Evolutionary conservation across 208 protist genomes (phyloP), one percentile per base, ranked within the genome.

Genomic region (Leptomonas seymouri): DNA sequence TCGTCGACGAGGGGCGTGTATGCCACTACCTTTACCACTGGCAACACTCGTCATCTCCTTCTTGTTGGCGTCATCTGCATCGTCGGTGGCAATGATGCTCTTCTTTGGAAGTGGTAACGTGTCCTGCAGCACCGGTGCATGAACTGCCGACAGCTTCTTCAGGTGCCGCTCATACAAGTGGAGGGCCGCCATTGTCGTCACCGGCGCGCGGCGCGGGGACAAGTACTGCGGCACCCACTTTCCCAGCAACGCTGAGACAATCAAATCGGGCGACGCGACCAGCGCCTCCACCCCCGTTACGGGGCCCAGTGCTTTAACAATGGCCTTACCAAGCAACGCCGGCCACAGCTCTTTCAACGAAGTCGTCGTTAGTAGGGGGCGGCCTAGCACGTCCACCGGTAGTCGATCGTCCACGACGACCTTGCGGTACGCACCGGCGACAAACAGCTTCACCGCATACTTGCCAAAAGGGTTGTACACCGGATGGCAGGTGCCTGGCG

Each of bases 391-490:
- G 74, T 97, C 91, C 14, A 93, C 87, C 18, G 91, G 90, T 46
- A 97, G 80, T 31, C 76, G 74, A 63, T 97, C 93, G 65, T 97
- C 91, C 21, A 97, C 89, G 7, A 86, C 21, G 11, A 97, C 86
- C 62, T 89, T 89, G 63, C 93, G 84, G 67, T 85, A 97, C 16
- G 83, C 81, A 6, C 93, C 93, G 25, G 92, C 81, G 57, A 97
- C 72, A 59, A 91, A 97, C 16, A 97, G 80, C 76, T 91, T 92
- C 68, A 97, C 93, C 16, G 76, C 81, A 67, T 97, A 97, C 76
- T 97, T 97, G 25, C 93, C 93, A 51, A 82, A 81, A 1, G 93
- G 93, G 69, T 97, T 97, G 82, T 96, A 97, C 12, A 96, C 88
- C 12, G 93, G 93, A 56, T 96, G 89, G 44, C 75, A 86, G 18